Evolutionary conservation across 2,329 filamentous ascomycete species (phyloP).

Genomic region (Chalaropsis ovoidea): DNA sequence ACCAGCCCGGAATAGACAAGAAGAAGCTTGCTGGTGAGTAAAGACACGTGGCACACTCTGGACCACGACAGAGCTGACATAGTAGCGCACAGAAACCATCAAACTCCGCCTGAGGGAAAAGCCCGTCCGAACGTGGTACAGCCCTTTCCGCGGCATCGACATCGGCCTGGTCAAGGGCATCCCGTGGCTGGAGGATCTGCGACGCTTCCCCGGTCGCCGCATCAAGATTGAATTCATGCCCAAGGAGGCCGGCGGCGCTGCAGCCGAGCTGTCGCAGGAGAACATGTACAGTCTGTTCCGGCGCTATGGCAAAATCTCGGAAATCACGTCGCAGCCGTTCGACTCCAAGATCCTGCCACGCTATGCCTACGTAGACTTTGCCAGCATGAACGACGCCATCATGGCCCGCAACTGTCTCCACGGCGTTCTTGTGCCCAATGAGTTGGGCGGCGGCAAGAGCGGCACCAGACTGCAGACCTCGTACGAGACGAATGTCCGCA

Average conservation of each 20-base stretch:
- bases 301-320: slow-evolving; percentile 77
- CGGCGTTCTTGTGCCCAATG: slow-evolving; percentile 61
- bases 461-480: slow-evolving; percentile 71
- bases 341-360: slow-evolving; percentile 78
- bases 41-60: neutral
- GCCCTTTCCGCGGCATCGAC: slow-evolving; percentile 61
- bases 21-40: slow-evolving; percentile 37
- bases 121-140: slow-evolving; percentile 82
- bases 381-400: slow-evolving; percentile 61
- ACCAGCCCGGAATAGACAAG: slow-evolving; percentile 34
- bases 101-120: slow-evolving; percentile 54
- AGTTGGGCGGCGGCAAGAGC: slow-evolving; percentile 60
- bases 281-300: slow-evolving; percentile 78
- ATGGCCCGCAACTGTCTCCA: slow-evolving; percentile 92
- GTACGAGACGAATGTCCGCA: slow-evolving; percentile 69
- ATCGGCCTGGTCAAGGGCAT: slow-evolving; percentile 67
- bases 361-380: slow-evolving; percentile 71
- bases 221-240: slow-evolving; percentile 79
- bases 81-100: slow-evolving; percentile 39
- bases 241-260: slow-evolving; percentile 36
- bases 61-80: neutral
- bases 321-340: slow-evolving; percentile 70
- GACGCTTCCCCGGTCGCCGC: slow-evolving; percentile 64
- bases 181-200: slow-evolving; percentile 90
- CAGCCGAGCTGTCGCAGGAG: slow-evolving; percentile 76